These are phyloP conservation scores for Letharia columbiana DNA, from an alignment of 495 filamentous ascomycete genomes.

Conservation along the genomic window DNA sequence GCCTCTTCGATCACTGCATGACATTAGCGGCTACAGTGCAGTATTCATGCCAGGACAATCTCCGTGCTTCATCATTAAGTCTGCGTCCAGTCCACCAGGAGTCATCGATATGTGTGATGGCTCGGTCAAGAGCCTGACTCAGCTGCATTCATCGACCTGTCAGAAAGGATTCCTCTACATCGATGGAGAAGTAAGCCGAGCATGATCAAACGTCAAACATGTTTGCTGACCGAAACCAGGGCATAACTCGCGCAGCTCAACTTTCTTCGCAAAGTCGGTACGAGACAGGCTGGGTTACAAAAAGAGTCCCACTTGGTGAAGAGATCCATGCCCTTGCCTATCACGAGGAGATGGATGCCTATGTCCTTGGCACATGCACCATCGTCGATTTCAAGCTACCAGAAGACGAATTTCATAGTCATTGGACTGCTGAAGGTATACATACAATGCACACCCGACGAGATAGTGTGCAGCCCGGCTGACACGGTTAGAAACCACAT, in stretches of 20 bases:
- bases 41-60: slow-evolving; percentile 74
- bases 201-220: neutral
- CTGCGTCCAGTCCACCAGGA: slow-evolving; percentile 62
- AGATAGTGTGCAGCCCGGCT: slow-evolving; percentile 14
- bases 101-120: slow-evolving; percentile 60
- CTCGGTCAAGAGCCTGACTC: slow-evolving; percentile 55
- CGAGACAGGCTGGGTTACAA: slow-evolving; percentile 60
- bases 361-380: slow-evolving; percentile 64
- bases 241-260: slow-evolving; percentile 57
- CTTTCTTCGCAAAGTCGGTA: slow-evolving; percentile 56
- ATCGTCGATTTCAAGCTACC: slow-evolving; percentile 66
- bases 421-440: slow-evolving; percentile 65
- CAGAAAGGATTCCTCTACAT: slow-evolving; percentile 75
- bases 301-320: slow-evolving; percentile 57
- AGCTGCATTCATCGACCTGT: slow-evolving; percentile 65
- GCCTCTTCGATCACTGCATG: slow-evolving; percentile 51
- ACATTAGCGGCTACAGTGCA: slow-evolving; percentile 65
- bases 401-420: slow-evolving; percentile 71
- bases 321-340: slow-evolving; percentile 68
- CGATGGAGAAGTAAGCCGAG: slow-evolving; percentile 44
- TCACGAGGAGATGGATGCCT: slow-evolving; percentile 62
- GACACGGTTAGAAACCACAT: slow-evolving; percentile 36
- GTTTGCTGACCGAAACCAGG: slow-evolving; percentile 31
- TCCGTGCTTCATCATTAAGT: slow-evolving; percentile 71
- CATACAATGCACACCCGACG: neutral